phyloP scores from a whole-genome alignment of 2,329 filamentous ascomycete genomes.

The Aulographum hederae region DNA sequence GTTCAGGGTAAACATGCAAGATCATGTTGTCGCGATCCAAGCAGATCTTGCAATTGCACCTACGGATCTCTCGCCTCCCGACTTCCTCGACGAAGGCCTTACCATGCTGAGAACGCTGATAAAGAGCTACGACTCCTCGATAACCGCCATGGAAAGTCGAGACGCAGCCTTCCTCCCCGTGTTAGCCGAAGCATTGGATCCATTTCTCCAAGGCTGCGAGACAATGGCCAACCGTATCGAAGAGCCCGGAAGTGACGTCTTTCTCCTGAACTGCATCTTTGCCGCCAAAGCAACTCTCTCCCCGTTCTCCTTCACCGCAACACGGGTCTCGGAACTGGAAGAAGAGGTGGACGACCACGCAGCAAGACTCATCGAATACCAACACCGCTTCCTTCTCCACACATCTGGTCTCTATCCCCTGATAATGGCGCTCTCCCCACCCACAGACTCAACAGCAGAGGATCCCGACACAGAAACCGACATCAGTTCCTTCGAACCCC shows the following conservation, averaged over 20 bases:
- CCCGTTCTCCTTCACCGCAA: slow-evolving; percentile 44
- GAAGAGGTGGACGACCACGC: slow-evolving; percentile 37
- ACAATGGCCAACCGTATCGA: slow-evolving; percentile 45
- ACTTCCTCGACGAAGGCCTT: slow-evolving; percentile 65
- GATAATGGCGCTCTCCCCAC: slow-evolving; percentile 33
- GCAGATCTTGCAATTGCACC: slow-evolving; percentile 32
- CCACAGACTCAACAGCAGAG: not conserved
- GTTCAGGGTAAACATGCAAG: slow-evolving; percentile 65
- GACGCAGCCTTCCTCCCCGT: slow-evolving; percentile 58
- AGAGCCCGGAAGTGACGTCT: slow-evolving; percentile 44
- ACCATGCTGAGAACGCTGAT: slow-evolving; percentile 63
- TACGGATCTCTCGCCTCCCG: slow-evolving; percentile 56
- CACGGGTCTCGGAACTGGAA: slow-evolving; percentile 36
- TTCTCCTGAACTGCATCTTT: slow-evolving; percentile 53
- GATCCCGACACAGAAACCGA: slow-evolving; percentile 20
- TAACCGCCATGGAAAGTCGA: slow-evolving; percentile 34
- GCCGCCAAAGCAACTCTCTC: slow-evolving; percentile 37
- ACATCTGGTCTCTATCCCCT: slow-evolving; percentile 56
- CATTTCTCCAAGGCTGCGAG: slow-evolving; percentile 61
- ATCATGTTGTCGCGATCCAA: slow-evolving; percentile 60
- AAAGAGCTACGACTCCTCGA: slow-evolving; percentile 71
- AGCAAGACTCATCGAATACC: slow-evolving; percentile 42
- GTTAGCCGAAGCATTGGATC: slow-evolving; percentile 63
- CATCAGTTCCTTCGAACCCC: slow-evolving; percentile 35
- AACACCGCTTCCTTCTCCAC: slow-evolving; percentile 54